Evolutionary conservation across 768 basidiomycete genomes (phyloP), one percentile per base, ranked within the genome.

Genomic region (Suillus decipiens): DNA sequence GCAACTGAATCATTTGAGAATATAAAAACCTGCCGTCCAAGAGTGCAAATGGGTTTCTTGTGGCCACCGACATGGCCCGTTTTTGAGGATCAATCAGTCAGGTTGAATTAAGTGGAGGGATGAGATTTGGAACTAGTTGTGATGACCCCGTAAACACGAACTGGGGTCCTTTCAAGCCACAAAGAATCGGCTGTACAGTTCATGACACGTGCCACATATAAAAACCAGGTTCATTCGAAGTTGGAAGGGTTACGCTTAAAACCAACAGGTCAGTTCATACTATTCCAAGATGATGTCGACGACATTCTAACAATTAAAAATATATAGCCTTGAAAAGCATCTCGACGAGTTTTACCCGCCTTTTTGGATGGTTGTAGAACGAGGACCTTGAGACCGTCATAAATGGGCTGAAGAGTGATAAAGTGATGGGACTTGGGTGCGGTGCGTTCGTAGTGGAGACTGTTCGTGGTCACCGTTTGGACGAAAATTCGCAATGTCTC

Each of bases 51-150:
- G 89, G 88, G 81, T 93, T 93, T 86, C 80, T 87, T 75, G 87
- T 87, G 81, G 89, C 92, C 86, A 93, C 91, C 90, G 92, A 92
- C 91, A 94, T 93, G 86, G 83, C 86, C 84, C 82, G 77, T 79
- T 81, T 82, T 80, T 70, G 68, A 4, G 61, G 62, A 57, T 68
- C 69, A 66, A 42, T 42, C 45, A 22, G 45, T 22, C 42, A 19
- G 42, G 28, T 28, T 28, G 28, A 28, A 28, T 42, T 39, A 39
- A 43, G 42, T 43, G 42, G 14, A 12, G 28, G 28, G 50, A 51
- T 51, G 50, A 17, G 50, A 51, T 51, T 28, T 28, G 28, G 28
- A 28, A 28, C 12, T 47, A 66, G 61, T 64, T 53, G 45, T 31
- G 53, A 39, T 47, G 37, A 64, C 64, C 67, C 68, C 66, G 67